phyloP scores from a whole-genome alignment of 1,139 yeast genomes.

The Sugiyamaella pinicola region DNA sequence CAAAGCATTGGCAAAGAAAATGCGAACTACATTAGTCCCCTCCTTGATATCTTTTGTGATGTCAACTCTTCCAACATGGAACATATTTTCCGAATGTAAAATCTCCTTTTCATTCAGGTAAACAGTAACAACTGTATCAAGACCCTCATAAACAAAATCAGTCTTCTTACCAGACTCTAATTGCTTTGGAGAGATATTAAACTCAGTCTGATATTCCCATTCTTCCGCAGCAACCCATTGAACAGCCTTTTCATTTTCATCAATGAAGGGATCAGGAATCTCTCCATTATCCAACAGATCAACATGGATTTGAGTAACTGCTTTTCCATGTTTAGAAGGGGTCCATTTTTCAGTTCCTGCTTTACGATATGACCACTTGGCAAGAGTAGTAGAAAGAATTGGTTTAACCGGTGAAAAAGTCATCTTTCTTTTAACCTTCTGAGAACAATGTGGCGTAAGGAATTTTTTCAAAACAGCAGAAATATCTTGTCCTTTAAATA shows the following conservation, averaged over 20 bases:
- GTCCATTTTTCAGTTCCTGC: conserved; percentile 32
- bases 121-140: conserved; percentile 51
- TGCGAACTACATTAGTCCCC: conserved; percentile 35
- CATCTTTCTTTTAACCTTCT: conserved; percentile 1
- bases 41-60: conserved; percentile 27
- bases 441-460: background rate
- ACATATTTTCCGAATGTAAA: conserved; percentile 47
- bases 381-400: conserved; percentile 14
- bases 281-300: conserved; percentile 45
- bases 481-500: background rate
- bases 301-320: conserved; percentile 45
- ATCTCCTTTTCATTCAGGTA: conserved; percentile 44
- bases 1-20: conserved; percentile 41
- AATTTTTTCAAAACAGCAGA: background rate
- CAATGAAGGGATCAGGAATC: conserved; percentile 51
- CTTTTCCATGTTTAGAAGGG: conserved; percentile 28
- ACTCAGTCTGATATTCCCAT: conserved; percentile 36
- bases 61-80: conserved; percentile 38
- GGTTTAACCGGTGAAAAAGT: conserved; percentile 11
- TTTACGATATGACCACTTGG: conserved; percentile 32
- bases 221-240: conserved; percentile 52
- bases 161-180: conserved; percentile 24
- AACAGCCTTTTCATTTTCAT: conserved; percentile 46
- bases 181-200: conserved; percentile 23
- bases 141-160: conserved; percentile 47